A percentile compares a stretch with the other conserved stretches of the same genome.
phyloP scores from a whole-genome alignment of 768 basidiomycete genomes.

The Xerocomus brunneocitrinus region DNA sequence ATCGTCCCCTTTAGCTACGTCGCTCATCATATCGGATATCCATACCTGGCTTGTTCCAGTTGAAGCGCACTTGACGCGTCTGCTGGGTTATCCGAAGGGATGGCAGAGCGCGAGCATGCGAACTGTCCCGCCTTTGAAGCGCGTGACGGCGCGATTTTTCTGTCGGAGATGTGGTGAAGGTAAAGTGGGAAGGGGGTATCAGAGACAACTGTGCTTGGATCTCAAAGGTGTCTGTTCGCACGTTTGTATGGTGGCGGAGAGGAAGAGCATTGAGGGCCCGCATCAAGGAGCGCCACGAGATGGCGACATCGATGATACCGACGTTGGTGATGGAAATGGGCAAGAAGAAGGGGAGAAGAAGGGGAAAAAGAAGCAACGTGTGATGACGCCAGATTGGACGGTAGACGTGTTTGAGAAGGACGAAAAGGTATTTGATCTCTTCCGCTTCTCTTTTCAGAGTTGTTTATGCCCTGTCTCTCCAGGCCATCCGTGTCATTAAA shows the following conservation, averaged over 20 bases:
- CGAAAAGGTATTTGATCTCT: slow-evolving; percentile 39
- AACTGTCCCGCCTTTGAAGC: slow-evolving; percentile 50
- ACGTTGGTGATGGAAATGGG: slow-evolving; percentile 18
- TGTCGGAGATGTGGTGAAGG: slow-evolving; percentile 48
- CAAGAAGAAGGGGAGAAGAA: neutral
- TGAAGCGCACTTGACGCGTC: slow-evolving; percentile 38
- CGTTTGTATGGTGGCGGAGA: slow-evolving; percentile 35
- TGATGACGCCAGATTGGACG: slow-evolving; percentile 39
- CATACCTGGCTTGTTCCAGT: slow-evolving; percentile 46
- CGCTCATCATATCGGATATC: slow-evolving; percentile 43
- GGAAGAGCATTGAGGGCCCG: neutral
- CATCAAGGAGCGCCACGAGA: neutral
- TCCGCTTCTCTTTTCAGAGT: neutral
- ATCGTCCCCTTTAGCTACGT: slow-evolving; percentile 28
- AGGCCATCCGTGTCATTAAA: slow-evolving; percentile 48
- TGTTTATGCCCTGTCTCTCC: neutral
- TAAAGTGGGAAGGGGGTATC: slow-evolving; percentile 31
- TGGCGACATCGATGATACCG: neutral
- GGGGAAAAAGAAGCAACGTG: slow-evolving; percentile 8
- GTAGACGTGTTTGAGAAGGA: slow-evolving; percentile 55
- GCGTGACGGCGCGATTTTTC: slow-evolving; percentile 54
- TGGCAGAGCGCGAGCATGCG: slow-evolving; percentile 49
- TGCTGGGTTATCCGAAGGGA: slow-evolving; percentile 43
- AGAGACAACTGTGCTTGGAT: slow-evolving; percentile 45
- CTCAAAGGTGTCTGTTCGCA: slow-evolving; percentile 59